These are phyloP conservation scores for Penicillium griseofulvum DNA, from an alignment of 2,329 filamentous ascomycete species.

Conservation along the genomic window DNA sequence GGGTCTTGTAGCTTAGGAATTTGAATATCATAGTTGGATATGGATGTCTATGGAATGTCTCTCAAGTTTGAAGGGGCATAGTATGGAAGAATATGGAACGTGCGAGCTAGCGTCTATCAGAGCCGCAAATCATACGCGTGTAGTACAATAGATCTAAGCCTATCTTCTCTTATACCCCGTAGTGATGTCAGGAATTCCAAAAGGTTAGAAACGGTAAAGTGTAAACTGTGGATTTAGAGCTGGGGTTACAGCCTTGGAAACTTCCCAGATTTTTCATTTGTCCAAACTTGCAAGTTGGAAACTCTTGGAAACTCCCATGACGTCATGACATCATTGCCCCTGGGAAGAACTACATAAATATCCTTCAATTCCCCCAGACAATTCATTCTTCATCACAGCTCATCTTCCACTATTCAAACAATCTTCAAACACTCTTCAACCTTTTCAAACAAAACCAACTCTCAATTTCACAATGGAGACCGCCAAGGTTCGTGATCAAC, in stretches of 20 bases:
- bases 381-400: neutral
- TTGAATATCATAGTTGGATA: too few species aligned
- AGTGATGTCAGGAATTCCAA: neutral
- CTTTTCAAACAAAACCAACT: neutral
- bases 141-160: neutral
- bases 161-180: neutral
- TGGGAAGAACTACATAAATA: constrained; percentile 1
- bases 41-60: neutral
- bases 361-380: neutral
- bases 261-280: neutral
- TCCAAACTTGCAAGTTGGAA: neutral
- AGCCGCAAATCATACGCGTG: neutral
- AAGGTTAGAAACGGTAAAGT: neutral
- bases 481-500: constrained; percentile 14
- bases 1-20: too few species aligned
- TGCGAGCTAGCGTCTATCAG: neutral
- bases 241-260: neutral
- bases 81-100: neutral
- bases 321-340: constrained; percentile 3
- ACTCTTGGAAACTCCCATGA: neutral
- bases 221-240: neutral
- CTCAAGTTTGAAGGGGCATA: neutral
- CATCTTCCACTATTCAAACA: neutral
- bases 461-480: constrained; percentile 19
- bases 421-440: too few species aligned